Percentiles rank a stretch among this genome's conserved stretches.
Conservation (phyloP, 169 alveolate genomes). For the Plasmodium knowlesi region DNA sequence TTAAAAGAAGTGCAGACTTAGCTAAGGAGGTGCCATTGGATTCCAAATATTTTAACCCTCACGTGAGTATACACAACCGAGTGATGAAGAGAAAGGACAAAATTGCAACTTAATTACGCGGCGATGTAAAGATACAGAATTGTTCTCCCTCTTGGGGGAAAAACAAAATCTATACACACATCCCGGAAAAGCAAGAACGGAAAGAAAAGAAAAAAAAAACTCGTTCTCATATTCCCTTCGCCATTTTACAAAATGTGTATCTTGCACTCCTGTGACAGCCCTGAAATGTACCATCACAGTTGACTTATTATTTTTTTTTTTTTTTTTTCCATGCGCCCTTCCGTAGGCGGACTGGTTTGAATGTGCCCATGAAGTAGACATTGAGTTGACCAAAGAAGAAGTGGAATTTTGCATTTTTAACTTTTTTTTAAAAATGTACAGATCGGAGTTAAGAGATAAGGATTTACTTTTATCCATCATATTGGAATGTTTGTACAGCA, state of each 20-base stretch:
- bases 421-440: conserved; percentile 63
- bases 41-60: conserved; percentile 60
- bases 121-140: neutral
- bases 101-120: neutral
- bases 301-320: too few species aligned
- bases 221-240: neutral
- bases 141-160: neutral
- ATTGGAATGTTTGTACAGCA: conserved; percentile 47
- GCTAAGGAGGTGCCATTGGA: conserved; percentile 45
- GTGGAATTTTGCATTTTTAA: conserved; percentile 57
- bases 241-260: neutral
- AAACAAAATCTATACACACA: neutral
- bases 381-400: conserved; percentile 42
- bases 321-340: neutral
- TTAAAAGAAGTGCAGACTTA: conserved; percentile 49
- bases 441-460: conserved; percentile 59
- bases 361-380: conserved; percentile 52
- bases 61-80: conserved; percentile 8
- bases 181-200: neutral
- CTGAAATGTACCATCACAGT: neutral
- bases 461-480: conserved; percentile 41
- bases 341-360: conserved; percentile 73
- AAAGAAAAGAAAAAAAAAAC: neutral
- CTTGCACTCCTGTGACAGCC: neutral
- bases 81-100: neutral